A percentile compares a stretch with the other conserved stretches of the same genome.
Evolutionary conservation across 1,139 yeast species (phyloP).

Genomic region (Insectozyma bohioensis): DNA sequence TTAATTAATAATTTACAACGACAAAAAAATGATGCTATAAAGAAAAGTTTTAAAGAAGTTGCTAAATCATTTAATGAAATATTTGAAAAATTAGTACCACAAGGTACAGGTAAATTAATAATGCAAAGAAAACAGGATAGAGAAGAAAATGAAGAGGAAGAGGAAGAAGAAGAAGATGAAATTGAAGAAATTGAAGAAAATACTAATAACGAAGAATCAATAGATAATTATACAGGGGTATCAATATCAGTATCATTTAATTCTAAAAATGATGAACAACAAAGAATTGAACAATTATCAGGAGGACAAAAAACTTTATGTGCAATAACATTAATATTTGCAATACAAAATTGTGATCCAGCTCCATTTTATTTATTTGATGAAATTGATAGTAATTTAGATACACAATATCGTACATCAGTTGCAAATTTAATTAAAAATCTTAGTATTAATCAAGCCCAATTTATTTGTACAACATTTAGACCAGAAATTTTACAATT

Average conservation of each 20-base stretch:
- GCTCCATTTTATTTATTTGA: constrained; percentile 96
- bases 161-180: constrained; percentile 20
- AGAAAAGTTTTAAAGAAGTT: constrained; percentile 74
- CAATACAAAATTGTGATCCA: constrained; percentile 93
- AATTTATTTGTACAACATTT: constrained; percentile 94
- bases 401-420: constrained; percentile 85
- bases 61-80: constrained; percentile 70
- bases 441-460: constrained; percentile 61
- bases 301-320: constrained; percentile 97
- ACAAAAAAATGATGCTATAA: constrained; percentile 83
- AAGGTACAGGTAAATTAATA: constrained; percentile 72
- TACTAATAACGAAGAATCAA: too few species aligned
- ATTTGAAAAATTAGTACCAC: constrained; percentile 80
- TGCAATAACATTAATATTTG: constrained; percentile 89
- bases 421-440: constrained; percentile 77
- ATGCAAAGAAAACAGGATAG: constrained; percentile 50
- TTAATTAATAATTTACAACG: constrained; percentile 70
- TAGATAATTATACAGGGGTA: constrained; percentile 77
- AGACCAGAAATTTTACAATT: constrained; percentile 88
- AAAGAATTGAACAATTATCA: constrained; percentile 83
- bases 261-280: constrained; percentile 82
- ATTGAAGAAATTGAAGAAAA: constrained; percentile 19
- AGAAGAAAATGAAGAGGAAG: constrained; percentile 17
- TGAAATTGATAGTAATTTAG: constrained; percentile 94
- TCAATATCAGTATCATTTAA: constrained; percentile 90